Base-by-base conservation (phyloP, 2,329 filamentous ascomycete genomes). In the Botrytis fragariae region DNA sequence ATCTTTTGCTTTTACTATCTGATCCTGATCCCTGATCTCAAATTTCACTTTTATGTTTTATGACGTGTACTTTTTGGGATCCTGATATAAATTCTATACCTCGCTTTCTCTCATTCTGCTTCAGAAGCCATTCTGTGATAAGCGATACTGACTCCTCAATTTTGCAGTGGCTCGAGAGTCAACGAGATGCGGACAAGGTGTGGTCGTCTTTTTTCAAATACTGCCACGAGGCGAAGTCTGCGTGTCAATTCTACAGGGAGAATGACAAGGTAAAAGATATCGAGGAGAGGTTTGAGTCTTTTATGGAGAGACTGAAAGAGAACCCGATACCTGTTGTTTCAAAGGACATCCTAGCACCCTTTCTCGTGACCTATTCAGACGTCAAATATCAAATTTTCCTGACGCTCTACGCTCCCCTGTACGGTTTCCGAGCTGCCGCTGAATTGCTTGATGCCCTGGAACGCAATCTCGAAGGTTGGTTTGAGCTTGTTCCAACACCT, bases 271-370 rank as follows among this genome's bases (percentile, higher is more conserved):
- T 76, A 29, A 39, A 72, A 25, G 76, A 78, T 64, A 76, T 82
- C 59, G 70, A 75, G 39, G 29, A 71, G 6, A 76, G 79, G 22
- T 77, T 81, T 16, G 59, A 77, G 22, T 69, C 44, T 14, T 79
- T 88, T 0, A 82, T 88, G 35, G 76, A 81, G 0, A 76, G 73
- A 0, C 81, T 89, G 18, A 83, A 82, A 59, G 77, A 80, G 29
- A 74, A 78, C 25, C 81, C 81, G 16, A 69, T 82, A 18, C 73
- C 77, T 18, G 61, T 78, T 0, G 74, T 79, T 42, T 67, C 77
- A 51, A 72, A 71, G 20, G 32, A 64, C 12, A 69, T 74, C 8
- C 74, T 75, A 25, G 54, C 69, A 3, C 79, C 79, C 39, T 71
- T 77, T 16, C 72, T 80, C 3, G 65, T 82, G 25, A 78, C 76